phyloP scores from a whole-genome alignment of 257 asterid species.

The Avicennia marina region DNA sequence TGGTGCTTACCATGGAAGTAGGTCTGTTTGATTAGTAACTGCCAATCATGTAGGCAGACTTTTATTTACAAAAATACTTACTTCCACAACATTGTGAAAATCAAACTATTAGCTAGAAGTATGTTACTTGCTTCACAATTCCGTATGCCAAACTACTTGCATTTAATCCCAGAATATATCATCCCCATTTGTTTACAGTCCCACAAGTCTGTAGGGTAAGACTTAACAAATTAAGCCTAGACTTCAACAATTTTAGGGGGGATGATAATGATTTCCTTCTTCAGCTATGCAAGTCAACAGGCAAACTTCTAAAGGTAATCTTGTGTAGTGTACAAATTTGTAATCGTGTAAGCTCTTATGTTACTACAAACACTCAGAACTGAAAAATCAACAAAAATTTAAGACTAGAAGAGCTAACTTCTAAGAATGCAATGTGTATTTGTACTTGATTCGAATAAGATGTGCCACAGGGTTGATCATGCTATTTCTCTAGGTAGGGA shows the following conservation, averaged over 20 bases:
- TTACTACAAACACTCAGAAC: background rate
- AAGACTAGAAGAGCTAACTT: background rate
- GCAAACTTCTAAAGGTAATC: conserved; percentile 80
- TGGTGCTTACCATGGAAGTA: background rate
- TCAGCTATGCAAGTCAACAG: conserved; percentile 79
- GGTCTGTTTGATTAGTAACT: background rate
- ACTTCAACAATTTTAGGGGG: too few species aligned
- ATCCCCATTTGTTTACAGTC: background rate
- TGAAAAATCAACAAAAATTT: background rate
- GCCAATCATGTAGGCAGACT: background rate
- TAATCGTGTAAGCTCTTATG: too few species aligned
- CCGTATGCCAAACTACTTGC: background rate
- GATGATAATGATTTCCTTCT: conserved; percentile 78
- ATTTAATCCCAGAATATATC: background rate
- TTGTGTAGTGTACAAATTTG: background rate
- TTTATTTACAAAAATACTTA: background rate
- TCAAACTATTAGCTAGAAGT: background rate
- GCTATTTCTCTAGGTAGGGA: too few species aligned
- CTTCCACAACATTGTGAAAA: background rate
- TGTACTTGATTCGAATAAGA: background rate
- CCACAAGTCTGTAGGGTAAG: background rate
- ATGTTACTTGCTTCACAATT: background rate
- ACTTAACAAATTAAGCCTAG: too few species aligned
- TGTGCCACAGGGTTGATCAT: too few species aligned
- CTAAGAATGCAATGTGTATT: background rate